Conservation (phyloP, 257 asterid species). For the Vinca minor region DNA sequence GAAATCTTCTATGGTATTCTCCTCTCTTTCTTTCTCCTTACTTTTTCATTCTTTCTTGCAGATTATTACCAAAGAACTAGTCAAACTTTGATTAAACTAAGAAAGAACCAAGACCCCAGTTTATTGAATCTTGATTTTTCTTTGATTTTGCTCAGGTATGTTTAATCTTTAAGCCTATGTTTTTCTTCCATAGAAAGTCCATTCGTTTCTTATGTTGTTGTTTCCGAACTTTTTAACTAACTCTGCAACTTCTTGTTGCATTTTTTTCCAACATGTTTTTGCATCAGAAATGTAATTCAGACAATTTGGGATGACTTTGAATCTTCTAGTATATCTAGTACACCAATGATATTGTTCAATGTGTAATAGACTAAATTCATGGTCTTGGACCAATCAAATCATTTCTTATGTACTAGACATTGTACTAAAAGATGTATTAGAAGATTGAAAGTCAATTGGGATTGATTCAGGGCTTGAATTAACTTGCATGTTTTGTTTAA, state of each 20-base stretch:
- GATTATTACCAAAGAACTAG: slow-evolving; percentile 1
- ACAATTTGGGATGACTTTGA: too few relatives aligned
- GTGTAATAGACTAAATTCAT: too few relatives aligned
- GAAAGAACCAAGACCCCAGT: not conserved
- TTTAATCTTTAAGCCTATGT: too few relatives aligned
- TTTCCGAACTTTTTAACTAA: slow-evolving; percentile 1
- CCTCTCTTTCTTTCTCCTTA: not conserved
- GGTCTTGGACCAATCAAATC: too few relatives aligned
- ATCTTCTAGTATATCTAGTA: too few relatives aligned
- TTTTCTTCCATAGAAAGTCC: not conserved
- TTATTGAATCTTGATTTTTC: slow-evolving; percentile 2
- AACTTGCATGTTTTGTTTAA: slow-evolving; percentile 8
- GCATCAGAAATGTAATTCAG: not conserved
- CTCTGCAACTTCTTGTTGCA: not conserved
- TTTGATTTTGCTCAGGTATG: slow-evolving; percentile 38
- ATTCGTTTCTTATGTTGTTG: not conserved
- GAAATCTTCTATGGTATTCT: not conserved
- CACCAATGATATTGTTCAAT: too few relatives aligned
- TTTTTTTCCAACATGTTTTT: too few relatives aligned
- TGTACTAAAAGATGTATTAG: too few relatives aligned
- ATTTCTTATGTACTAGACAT: too few relatives aligned
- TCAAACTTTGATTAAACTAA: slow-evolving; percentile 9
- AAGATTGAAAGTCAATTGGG: too few relatives aligned
- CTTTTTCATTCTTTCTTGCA: slow-evolving; percentile 9
- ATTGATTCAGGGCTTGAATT: not conserved